These are phyloP conservation scores for Ganoderma meredithae DNA, from an alignment of 1,284 basidiomycete genomes.

Conservation along the genomic window DNA sequence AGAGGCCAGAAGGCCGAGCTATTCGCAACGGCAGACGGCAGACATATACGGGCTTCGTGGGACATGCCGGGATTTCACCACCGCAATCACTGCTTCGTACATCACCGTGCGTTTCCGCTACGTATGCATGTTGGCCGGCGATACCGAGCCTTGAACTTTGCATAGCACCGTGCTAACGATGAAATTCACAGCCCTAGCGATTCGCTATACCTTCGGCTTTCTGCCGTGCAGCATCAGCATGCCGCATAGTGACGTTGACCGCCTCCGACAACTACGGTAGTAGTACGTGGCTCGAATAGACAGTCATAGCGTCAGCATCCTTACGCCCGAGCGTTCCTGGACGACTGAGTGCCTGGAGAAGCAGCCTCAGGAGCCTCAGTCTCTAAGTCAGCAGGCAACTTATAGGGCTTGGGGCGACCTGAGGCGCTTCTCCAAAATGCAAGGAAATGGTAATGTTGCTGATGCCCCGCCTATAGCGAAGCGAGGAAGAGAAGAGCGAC, in stretches of 20 bases:
- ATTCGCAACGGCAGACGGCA: conserved; percentile 28
- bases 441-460: too few species aligned
- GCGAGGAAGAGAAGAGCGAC: background rate
- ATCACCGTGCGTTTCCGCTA: background rate
- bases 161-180: background rate
- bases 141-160: background rate
- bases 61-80: conserved; percentile 1
- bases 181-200: background rate
- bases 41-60: conserved; percentile 16
- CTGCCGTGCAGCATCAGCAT: background rate
- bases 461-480: too few species aligned
- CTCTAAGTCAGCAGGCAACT: too few species aligned
- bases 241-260: background rate
- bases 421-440: too few species aligned
- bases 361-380: too few species aligned
- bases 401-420: too few species aligned
- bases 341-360: too few species aligned
- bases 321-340: too few species aligned
- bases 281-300: background rate
- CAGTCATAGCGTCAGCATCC: background rate
- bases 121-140: background rate
- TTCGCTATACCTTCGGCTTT: background rate
- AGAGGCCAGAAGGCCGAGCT: background rate
- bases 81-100: conserved; percentile 1
- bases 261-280: background rate